These are phyloP conservation scores for Lentinula sp. DNA, from an alignment of 768 basidiomycete species.

Conservation along the genomic window DNA sequence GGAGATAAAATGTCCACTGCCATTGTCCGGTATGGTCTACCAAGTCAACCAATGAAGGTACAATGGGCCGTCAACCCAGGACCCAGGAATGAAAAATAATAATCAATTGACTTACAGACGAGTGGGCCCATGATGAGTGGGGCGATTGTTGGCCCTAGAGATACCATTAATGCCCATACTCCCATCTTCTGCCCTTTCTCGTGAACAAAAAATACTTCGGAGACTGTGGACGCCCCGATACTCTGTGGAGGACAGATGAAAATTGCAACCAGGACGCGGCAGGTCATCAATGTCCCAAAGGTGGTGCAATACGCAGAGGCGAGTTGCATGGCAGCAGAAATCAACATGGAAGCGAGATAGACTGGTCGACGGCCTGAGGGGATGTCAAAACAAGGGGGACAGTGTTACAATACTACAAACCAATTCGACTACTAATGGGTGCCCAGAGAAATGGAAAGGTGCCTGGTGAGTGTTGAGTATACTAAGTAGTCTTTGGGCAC, in stretches of 20 bases:
- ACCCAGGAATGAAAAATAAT: no score
- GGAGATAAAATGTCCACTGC: neutral
- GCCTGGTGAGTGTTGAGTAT: neutral
- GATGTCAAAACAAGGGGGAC: neutral
- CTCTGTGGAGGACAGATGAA: neutral
- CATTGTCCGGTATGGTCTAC: neutral
- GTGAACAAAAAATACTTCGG: neutral
- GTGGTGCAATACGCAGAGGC: neutral
- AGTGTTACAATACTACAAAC: neutral
- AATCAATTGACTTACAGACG: neutral
- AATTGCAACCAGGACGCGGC: neutral
- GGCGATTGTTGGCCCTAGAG: neutral
- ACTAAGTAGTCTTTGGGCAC: neutral
- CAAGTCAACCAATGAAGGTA: no score
- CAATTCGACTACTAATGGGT: neutral
- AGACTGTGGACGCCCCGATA: neutral
- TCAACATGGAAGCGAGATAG: neutral
- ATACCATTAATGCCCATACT: neutral
- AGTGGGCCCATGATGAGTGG: neutral
- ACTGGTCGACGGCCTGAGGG: neutral
- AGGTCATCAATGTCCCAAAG: neutral
- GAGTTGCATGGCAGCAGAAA: neutral
- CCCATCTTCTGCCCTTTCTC: neutral
- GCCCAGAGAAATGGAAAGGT: neutral
- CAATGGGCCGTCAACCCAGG: no score